Evolutionary conservation across 192 early-diverging fungal genomes (phyloP), one percentile per base, ranked within the genome.

Genomic region (Entomortierella parvispora): DNA sequence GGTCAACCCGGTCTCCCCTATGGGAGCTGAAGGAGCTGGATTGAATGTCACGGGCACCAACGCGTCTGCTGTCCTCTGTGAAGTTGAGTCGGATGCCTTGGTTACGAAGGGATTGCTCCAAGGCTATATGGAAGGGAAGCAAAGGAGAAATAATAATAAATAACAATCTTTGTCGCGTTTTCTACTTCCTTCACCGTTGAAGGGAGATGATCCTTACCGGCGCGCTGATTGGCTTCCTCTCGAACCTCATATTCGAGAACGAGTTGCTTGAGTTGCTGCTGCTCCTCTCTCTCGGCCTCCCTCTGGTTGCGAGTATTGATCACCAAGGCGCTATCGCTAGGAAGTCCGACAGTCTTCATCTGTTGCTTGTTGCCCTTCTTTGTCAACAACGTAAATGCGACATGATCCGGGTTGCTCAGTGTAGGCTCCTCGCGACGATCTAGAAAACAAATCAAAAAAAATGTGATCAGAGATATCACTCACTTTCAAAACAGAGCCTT

Each of bases 211-310:
- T 12, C 11, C 29, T 18, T 58, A 77, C 74, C 81, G 47, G 69
- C 69, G 22, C 81, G 76, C 34, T 83, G 81, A n/a, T 80, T 82
- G 11, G 82, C 78, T 45, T 83, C 84, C 64, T 94, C 94, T 29
- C 91, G 78, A 54, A 93, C 89, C 68, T 98, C 95, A 53, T 97
- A 98, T 69, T 88, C 92, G 26, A 99, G 84, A 11, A 99, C 98
- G 31, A 98, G 79, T 65, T 90, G 83, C 80, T 99, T 99, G 71
- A 99, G 83, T 45, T 94, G 92, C 58, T 88, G 88, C 61, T 93
- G 92, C 77, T 98, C 97, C 57, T 93, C 92, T 51, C 92, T 86
- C 26, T 94, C 93, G 18, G 91, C 91, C 80, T 96, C 92, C 70
- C 95, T 93, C 68, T 96, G 95, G 40, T 85, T 87, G 17, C 91